A percentile compares a stretch with the other conserved stretches of the same genome.
These are phyloP conservation scores for Leccinum huronense DNA, from an alignment of 1,284 basidiomycete species.

Conservation along the genomic window DNA sequence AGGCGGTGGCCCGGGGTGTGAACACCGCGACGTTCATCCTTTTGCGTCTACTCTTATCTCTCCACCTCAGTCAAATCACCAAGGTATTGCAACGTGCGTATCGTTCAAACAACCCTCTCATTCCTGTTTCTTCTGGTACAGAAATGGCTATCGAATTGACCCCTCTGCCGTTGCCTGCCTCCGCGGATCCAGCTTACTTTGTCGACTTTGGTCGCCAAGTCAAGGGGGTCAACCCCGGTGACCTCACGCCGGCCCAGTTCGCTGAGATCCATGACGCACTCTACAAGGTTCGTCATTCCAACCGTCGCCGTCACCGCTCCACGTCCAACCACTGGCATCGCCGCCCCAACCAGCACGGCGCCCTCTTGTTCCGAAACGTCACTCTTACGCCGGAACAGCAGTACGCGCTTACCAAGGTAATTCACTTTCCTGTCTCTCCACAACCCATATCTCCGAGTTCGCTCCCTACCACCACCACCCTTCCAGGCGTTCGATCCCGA, in stretches of 20 bases:
- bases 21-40: not conserved
- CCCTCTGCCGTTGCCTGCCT: constrained; percentile 57
- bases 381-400: constrained; percentile 78
- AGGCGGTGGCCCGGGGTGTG: not conserved
- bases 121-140: not conserved
- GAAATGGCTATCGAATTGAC: constrained; percentile 55
- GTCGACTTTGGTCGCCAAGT: constrained; percentile 65
- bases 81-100: not conserved
- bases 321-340: not conserved
- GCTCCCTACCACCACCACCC: constrained; percentile 4
- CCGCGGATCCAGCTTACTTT: constrained; percentile 59
- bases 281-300: constrained; percentile 54
- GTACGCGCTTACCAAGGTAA: constrained; percentile 77
- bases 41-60: not conserved
- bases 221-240: constrained; percentile 56
- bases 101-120: not conserved
- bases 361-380: constrained; percentile 71
- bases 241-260: constrained; percentile 54
- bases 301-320: constrained; percentile 27
- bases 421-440: not conserved
- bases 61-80: not conserved
- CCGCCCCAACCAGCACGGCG: constrained; percentile 54
- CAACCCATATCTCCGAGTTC: not conserved
- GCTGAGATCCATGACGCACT: constrained; percentile 59
- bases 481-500: constrained; percentile 69